A percentile compares a stretch with the other conserved stretches of the same genome.
phyloP scores from a whole-genome alignment of 140 eudicot genomes.

The Bidens hawaiensis region DNA sequence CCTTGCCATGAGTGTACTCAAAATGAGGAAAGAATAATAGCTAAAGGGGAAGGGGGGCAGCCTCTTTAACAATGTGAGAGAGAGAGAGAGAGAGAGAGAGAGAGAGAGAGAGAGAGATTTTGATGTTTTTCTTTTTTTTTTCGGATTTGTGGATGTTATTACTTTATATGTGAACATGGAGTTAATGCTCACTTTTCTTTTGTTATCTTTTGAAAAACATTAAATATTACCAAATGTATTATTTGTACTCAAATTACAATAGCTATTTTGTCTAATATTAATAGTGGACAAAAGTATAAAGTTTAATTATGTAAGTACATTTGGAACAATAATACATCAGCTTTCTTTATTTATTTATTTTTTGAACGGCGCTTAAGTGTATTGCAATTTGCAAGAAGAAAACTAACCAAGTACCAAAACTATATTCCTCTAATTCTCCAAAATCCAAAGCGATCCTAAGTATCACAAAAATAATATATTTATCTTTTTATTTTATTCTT shows the following conservation, averaged over 20 bases:
- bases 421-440: no score
- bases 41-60: slow-evolving; percentile 28
- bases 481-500: no score
- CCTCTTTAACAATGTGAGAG: slow-evolving; percentile 22
- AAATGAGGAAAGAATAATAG: slow-evolving; percentile 29
- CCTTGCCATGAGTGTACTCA: slow-evolving; percentile 52
- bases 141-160: slow-evolving; percentile 24
- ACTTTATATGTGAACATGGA: slow-evolving; percentile 25
- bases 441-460: no score
- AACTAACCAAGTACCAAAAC: no score
- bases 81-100: slow-evolving; percentile 16
- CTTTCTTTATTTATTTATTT: no score
- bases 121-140: slow-evolving; percentile 27
- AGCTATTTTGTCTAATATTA: neutral
- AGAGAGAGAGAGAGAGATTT: no score
- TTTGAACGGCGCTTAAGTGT: no score
- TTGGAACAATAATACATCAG: no score
- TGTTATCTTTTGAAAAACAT: neutral
- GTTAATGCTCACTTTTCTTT: neutral
- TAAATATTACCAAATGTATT: neutral
- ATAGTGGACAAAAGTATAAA: no score
- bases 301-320: neutral
- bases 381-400: no score
- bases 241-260: neutral
- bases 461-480: no score